Percentiles rank a stretch among this genome's conserved stretches.
Conservation (phyloP, 805 yeast genomes). For the Debaryomyces castellii region DNA sequence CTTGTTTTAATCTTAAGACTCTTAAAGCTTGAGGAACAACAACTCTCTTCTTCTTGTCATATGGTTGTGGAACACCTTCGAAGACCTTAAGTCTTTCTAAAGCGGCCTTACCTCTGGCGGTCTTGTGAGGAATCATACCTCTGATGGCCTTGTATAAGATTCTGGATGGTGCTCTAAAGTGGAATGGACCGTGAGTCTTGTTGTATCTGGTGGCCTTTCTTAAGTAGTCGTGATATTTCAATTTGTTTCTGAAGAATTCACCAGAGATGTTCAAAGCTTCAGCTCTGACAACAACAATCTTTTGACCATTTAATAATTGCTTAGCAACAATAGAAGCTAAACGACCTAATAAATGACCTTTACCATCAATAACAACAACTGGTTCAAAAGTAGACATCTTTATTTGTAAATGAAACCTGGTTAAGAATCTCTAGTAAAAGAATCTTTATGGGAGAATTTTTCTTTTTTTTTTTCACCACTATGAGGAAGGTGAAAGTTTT, state of each 20-base stretch:
- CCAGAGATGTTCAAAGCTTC: constrained; percentile 99
- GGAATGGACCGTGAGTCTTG: constrained; percentile 99
- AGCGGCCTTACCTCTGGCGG: constrained; percentile 99
- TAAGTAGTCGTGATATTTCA: constrained; percentile 99
- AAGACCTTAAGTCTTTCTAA: constrained; percentile 98
- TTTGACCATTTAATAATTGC: constrained; percentile 97
- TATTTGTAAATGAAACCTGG: constrained; percentile 7
- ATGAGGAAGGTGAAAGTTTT: constrained; percentile 1
- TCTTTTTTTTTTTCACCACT: constrained; percentile 2
- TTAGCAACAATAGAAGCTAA: constrained; percentile 98
- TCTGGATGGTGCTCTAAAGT: constrained; percentile 99
- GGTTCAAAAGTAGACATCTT: constrained; percentile 88
- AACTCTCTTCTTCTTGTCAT: constrained; percentile 99
- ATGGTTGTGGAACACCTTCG: constrained; percentile 99
- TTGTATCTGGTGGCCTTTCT: constrained; percentile 99
- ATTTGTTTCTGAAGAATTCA: constrained; percentile 99
- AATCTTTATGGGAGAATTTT: constrained; percentile 2
- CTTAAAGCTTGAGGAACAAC: constrained; percentile 99
- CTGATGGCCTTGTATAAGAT: constrained; percentile 99
- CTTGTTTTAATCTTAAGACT: constrained; percentile 98
- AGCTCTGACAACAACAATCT: constrained; percentile 94
- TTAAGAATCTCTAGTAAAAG: constrained; percentile 2
- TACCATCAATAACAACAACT: constrained; percentile 98
- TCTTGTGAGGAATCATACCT: constrained; percentile 99
- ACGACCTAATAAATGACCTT: constrained; percentile 99